Conservation (phyloP, 441 rosid species). For the Populus hybrid region DNA sequence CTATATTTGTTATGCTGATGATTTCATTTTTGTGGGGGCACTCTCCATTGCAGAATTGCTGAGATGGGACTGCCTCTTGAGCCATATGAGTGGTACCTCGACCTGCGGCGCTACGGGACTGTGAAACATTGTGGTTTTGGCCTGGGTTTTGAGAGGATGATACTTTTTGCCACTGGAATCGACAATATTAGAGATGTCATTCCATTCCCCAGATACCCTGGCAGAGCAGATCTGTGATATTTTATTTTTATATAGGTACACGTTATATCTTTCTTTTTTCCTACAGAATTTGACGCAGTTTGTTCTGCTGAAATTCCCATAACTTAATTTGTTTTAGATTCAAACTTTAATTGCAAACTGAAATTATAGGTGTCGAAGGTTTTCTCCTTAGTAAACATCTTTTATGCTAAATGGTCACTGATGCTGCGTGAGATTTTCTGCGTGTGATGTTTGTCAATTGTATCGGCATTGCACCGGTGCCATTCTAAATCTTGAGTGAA, state of each 20-base stretch:
- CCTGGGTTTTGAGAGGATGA: conserved; percentile 91
- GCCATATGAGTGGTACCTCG: conserved; percentile 95
- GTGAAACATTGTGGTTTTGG: conserved; percentile 92
- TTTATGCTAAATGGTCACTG: not conserved
- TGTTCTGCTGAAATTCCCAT: not conserved
- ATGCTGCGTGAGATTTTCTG: too few relatives aligned
- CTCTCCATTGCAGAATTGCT: conserved; percentile 36
- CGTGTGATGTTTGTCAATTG: too few relatives aligned
- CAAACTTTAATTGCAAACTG: not conserved
- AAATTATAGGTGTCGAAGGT: not conserved
- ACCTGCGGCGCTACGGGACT: conserved; percentile 86
- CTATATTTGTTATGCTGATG: not conserved
- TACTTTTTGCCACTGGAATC: conserved; percentile 88
- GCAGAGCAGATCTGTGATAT: conserved; percentile 86
- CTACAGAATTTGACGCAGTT: not conserved
- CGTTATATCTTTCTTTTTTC: not conserved
- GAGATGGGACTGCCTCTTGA: conserved; percentile 73
- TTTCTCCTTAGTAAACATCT: not conserved
- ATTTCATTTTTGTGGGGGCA: not conserved
- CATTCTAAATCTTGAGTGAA: too few relatives aligned
- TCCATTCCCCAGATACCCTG: conserved; percentile 95
- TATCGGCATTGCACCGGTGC: too few relatives aligned
- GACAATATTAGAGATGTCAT: conserved; percentile 95
- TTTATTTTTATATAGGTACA: not conserved
- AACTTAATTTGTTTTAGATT: not conserved